Percentiles rank a stretch among this genome's conserved stretches.
These are phyloP conservation scores for Cercospora sp. DNA, from an alignment of 2,329 filamentous ascomycete genomes.

Conservation along the genomic window DNA sequence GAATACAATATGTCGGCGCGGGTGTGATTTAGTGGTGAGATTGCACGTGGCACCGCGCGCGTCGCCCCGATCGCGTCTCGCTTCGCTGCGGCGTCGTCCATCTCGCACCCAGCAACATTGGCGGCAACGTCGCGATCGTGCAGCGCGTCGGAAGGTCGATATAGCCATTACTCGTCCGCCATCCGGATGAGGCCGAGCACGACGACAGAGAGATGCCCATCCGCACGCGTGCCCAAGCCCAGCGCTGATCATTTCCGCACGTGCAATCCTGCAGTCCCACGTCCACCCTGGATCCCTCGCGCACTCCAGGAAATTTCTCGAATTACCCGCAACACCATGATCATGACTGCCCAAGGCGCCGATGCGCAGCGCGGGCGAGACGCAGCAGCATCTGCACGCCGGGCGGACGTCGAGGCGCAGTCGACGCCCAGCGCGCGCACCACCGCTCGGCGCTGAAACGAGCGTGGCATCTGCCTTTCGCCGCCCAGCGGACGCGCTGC, in stretches of 20 bases:
- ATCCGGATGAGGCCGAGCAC: constrained; percentile 14
- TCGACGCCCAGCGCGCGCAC: background rate
- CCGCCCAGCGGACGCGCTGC: background rate
- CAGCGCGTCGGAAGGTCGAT: constrained; percentile 1
- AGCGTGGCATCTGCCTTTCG: constrained; percentile 12
- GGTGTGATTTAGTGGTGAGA: background rate
- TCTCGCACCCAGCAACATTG: background rate
- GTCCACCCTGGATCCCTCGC: constrained; percentile 26
- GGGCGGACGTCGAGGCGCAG: background rate
- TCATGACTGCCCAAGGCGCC: constrained; percentile 14
- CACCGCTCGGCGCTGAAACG: constrained; percentile 7
- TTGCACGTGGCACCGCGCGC: constrained; percentile 9
- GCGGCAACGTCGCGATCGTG: constrained; percentile 9
- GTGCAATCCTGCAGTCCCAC: constrained; percentile 18
- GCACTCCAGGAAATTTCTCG: constrained; percentile 27
- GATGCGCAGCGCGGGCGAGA: background rate
- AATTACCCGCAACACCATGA: constrained; percentile 20
- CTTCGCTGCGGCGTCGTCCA: constrained; percentile 10
- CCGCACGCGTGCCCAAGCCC: constrained; percentile 24
- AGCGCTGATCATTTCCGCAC: constrained; percentile 30
- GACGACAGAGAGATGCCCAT: background rate
- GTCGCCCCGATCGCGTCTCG: constrained; percentile 10
- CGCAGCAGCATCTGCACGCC: background rate
- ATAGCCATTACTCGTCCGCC: constrained; percentile 19
- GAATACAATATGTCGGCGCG: background rate